Evolutionary conservation across 768 basidiomycete genomes (phyloP).

Genomic region (Termitomyces titanicus): DNA sequence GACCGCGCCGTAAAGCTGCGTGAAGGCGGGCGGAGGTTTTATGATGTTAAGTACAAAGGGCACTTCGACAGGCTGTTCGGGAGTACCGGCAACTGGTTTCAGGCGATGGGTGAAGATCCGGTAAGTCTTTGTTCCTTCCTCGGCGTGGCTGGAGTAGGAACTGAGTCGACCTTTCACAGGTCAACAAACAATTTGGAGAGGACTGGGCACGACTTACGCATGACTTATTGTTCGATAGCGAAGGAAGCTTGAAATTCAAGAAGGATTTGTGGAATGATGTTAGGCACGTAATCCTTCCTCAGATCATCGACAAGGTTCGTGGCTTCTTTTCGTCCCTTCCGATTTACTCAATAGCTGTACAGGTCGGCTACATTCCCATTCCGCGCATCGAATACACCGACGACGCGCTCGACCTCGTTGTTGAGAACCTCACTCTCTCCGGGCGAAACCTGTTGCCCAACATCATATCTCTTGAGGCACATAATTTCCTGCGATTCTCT

Average conservation of each 20-base stretch:
- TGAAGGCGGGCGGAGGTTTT: slow-evolving; percentile 75
- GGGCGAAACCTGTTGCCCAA: slow-evolving; percentile 91
- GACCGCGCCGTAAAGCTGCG: slow-evolving; percentile 58
- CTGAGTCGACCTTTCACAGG: slow-evolving; percentile 12
- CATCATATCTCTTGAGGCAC: slow-evolving; percentile 64
- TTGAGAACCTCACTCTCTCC: slow-evolving; percentile 89
- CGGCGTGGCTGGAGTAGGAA: no score
- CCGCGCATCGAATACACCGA: slow-evolving; percentile 94
- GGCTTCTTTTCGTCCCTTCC: no score
- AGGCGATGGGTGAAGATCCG: slow-evolving; percentile 81
- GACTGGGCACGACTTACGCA: slow-evolving; percentile 80
- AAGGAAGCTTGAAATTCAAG: slow-evolving; percentile 88
- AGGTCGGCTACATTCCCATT: slow-evolving; percentile 83
- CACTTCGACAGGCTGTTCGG: slow-evolving; percentile 84
- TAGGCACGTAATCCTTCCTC: slow-evolving; percentile 75
- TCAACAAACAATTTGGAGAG: slow-evolving; percentile 75
- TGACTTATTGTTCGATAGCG: slow-evolving; percentile 77
- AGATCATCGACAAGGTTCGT: slow-evolving; percentile 67
- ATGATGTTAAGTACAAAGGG: slow-evolving; percentile 55
- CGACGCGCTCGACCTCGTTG: slow-evolving; percentile 79
- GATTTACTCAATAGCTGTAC: not conserved
- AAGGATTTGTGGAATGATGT: slow-evolving; percentile 87
- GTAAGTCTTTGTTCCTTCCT: slow-evolving; percentile 20
- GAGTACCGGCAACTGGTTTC: slow-evolving; percentile 73
- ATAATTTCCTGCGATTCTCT: slow-evolving; percentile 82